Evolutionary conservation across 2,329 filamentous ascomycete genomes (phyloP).

Genomic region (Aureobasidium melanogenum): DNA sequence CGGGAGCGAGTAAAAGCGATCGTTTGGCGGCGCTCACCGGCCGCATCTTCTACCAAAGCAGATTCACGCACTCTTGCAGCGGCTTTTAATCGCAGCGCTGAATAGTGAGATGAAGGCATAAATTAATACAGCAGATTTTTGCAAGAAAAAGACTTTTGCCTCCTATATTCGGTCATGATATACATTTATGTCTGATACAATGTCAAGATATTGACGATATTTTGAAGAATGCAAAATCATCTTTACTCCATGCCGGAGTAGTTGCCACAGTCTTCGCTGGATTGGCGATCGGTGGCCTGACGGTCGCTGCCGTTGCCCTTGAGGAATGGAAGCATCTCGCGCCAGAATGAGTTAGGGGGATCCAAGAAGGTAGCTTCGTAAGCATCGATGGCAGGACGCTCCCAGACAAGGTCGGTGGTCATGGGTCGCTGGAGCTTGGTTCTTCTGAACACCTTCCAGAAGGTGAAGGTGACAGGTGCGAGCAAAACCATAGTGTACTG

Average conservation of each 20-base stretch:
- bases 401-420: slow-evolving; percentile 53
- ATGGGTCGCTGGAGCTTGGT: slow-evolving; percentile 46
- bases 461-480: slow-evolving; percentile 45
- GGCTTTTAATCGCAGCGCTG: neutral
- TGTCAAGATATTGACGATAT: too few species aligned
- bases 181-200: neutral
- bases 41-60: too few species aligned
- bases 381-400: slow-evolving; percentile 50
- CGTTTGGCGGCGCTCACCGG: too few species aligned
- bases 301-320: slow-evolving; percentile 3
- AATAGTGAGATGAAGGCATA: too few species aligned
- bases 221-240: neutral
- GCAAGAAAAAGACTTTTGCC: neutral
- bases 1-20: too few species aligned
- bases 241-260: neutral
- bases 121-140: neutral
- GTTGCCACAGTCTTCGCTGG: neutral
- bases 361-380: slow-evolving; percentile 45
- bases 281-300: neutral
- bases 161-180: neutral
- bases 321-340: slow-evolving; percentile 32
- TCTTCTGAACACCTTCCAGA: slow-evolving; percentile 56
- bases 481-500: slow-evolving; percentile 48
- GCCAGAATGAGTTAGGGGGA: slow-evolving; percentile 47
- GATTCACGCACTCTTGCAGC: neutral